Percentiles rank a stretch among this genome's conserved stretches.
phyloP scores from a whole-genome alignment of 2,329 filamentous ascomycete species.

The Calcarisporium arbuscula region DNA sequence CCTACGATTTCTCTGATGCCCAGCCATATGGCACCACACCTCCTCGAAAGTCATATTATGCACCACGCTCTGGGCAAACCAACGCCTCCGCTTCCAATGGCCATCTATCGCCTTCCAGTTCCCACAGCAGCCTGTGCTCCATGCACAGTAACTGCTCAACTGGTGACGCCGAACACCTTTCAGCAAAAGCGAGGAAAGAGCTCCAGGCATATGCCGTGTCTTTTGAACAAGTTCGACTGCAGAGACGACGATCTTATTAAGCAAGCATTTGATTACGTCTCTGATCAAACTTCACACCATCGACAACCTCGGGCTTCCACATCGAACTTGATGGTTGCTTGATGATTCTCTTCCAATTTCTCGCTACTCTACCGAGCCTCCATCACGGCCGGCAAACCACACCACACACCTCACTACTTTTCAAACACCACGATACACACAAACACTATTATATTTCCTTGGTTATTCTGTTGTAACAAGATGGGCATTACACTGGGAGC shows the following conservation, averaged over 20 bases:
- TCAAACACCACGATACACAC: conserved; percentile 11
- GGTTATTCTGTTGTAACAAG: conserved; percentile 30
- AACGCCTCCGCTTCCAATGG: conserved; percentile 21
- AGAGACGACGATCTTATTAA: conserved; percentile 52
- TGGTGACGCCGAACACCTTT: conserved; percentile 53
- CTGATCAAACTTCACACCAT: conserved; percentile 3
- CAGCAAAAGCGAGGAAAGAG: conserved; percentile 71
- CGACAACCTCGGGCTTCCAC: not conserved
- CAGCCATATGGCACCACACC: conserved; percentile 50
- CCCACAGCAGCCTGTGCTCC: conserved; percentile 78
- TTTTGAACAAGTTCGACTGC: conserved; percentile 72
- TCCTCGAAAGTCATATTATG: conserved; percentile 24
- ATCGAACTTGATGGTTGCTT: conserved; percentile 3
- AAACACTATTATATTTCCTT: conserved; percentile 10
- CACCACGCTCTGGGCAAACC: conserved; percentile 21
- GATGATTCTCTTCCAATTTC: conserved; percentile 6
- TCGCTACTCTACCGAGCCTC: conserved; percentile 27
- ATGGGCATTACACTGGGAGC: conserved; percentile 43
- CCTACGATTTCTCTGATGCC: conserved; percentile 66
- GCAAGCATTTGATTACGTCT: conserved; percentile 1
- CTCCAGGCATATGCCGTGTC: conserved; percentile 80
- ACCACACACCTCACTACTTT: conserved; percentile 14
- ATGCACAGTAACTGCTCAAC: conserved; percentile 56
- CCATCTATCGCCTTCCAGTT: conserved; percentile 64
- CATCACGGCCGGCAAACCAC: conserved; percentile 10